Evolutionary conservation across 2,329 filamentous ascomycete genomes (phyloP).

Genomic region (Trichophyton schoenleinii): DNA sequence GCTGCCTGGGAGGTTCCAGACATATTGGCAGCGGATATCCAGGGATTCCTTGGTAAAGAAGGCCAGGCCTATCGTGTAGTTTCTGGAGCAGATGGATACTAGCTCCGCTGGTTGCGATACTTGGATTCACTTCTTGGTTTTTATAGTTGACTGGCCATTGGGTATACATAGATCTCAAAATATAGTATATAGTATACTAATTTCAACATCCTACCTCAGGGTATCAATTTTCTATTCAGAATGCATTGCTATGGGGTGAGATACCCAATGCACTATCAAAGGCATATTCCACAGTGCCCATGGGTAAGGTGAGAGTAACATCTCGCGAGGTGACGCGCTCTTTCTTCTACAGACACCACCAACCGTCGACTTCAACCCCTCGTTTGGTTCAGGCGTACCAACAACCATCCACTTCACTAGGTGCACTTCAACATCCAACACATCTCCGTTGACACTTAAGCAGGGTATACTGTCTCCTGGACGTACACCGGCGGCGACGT

Average conservation of each 20-base stretch:
- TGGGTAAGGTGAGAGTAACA: neutral
- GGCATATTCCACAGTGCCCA: neutral
- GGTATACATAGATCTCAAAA: too few relatives aligned
- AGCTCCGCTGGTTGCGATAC: neutral
- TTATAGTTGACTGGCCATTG: neutral
- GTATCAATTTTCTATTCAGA: too few relatives aligned
- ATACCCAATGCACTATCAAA: too few relatives aligned
- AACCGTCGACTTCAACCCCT: neutral
- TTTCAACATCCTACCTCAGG: too few relatives aligned
- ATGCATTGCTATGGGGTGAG: too few relatives aligned
- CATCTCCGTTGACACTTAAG: neutral
- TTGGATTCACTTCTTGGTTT: neutral
- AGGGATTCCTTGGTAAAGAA: conserved; percentile 36
- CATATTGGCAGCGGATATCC: conserved; percentile 34
- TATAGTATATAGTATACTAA: too few relatives aligned
- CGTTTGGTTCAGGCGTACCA: neutral
- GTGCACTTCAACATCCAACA: too few relatives aligned
- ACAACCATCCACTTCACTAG: neutral
- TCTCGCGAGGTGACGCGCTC: neutral
- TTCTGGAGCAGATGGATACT: conserved; percentile 23
- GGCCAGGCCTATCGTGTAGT: conserved; percentile 27
- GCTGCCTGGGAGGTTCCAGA: conserved; percentile 41
- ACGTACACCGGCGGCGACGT: neutral
- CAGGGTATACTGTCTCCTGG: neutral
- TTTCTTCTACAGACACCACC: neutral